Evolutionary conservation across 495 filamentous ascomycete species (phyloP).

Genomic region (Penicillium ochrochloron): DNA sequence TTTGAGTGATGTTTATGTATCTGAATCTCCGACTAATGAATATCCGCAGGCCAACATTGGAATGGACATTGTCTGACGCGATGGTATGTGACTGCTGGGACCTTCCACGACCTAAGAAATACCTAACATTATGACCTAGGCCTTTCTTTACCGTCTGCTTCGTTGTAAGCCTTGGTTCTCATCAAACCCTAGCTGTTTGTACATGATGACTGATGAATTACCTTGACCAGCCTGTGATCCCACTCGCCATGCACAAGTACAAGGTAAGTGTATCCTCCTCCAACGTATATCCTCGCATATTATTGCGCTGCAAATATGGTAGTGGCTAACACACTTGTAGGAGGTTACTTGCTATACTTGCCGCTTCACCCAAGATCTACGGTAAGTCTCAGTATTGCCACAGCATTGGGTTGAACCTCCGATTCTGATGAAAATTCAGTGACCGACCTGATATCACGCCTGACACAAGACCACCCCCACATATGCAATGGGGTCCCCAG

Average conservation of each 20-base stretch:
- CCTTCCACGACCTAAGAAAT: background rate
- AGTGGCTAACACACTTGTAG: slow-evolving; percentile 34
- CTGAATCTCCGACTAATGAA: slow-evolving; percentile 4
- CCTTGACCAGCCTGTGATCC: slow-evolving; percentile 49
- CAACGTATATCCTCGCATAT: background rate
- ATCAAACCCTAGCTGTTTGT: background rate
- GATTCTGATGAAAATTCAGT: slow-evolving; percentile 28
- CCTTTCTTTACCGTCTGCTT: slow-evolving; percentile 61
- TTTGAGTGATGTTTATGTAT: background rate
- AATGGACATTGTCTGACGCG: slow-evolving; percentile 55
- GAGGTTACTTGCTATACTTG: slow-evolving; percentile 59
- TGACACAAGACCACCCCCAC: slow-evolving; percentile 43
- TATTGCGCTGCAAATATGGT: background rate
- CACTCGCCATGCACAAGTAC: slow-evolving; percentile 55
- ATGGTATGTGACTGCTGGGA: slow-evolving; percentile 44
- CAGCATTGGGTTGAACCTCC: background rate
- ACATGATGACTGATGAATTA: slow-evolving; percentile 18
- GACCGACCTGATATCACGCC: slow-evolving; percentile 54
- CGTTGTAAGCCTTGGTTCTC: slow-evolving; percentile 42
- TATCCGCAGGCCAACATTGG: slow-evolving; percentile 51
- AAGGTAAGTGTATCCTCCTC: slow-evolving; percentile 36
- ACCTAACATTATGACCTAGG: slow-evolving; percentile 38
- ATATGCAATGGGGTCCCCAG: slow-evolving; percentile 34
- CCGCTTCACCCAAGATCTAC: slow-evolving; percentile 56
- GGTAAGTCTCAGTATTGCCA: slow-evolving; percentile 33